Base-by-base conservation (phyloP, 495 filamentous ascomycete species). In the Talaromyces ruber region DNA sequence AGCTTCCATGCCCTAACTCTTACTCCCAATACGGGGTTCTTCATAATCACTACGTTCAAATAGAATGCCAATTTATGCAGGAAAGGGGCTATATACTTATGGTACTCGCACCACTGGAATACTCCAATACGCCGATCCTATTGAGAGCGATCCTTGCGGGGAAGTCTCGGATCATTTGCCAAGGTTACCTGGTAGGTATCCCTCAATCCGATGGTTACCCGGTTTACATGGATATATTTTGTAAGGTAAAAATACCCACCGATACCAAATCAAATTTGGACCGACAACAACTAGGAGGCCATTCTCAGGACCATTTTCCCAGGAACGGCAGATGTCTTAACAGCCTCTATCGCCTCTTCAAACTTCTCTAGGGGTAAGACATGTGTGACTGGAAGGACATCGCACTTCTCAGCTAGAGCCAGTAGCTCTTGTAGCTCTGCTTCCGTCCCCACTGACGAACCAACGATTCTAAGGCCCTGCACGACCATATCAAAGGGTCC, bases 361-460 rank as follows among this genome's bases (percentile, higher is more conserved):
- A 39, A 39, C 34, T 39, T 39, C 34, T 39, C 34, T n/a, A 39
- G 34, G 14, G 34, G 14, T 14, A 39, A 16, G 14, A 16, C 12
- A 39, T 39, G 34, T 39, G 34, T 39, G 34, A 39, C 34, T 4
- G 34, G 34, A 14, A 39, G 12, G 34, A 39, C 16, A 39, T 16
- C 12, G 16, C 34, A 11, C 34, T 39, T 39, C 34, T 16, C 34
- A 39, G 34, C 34, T 39, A 39, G 1, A 5, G 34, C 14, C 34
- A 39, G 14, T 39, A 39, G 34, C 14, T 39, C 34, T 39, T 39
- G 34, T 16, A 34, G 30, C 30, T 12, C 30, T 34, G 30, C 30
- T 34, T 34, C 30, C 11, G 30, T 34, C 30, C 71, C 71, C 25
- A 73, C 70, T 8, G 69, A 73, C 0, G 69, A 70, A 0, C 71